Conservation (phyloP, 176 grass and related monocot species). For the Echinochloa phyllopogon region DNA sequence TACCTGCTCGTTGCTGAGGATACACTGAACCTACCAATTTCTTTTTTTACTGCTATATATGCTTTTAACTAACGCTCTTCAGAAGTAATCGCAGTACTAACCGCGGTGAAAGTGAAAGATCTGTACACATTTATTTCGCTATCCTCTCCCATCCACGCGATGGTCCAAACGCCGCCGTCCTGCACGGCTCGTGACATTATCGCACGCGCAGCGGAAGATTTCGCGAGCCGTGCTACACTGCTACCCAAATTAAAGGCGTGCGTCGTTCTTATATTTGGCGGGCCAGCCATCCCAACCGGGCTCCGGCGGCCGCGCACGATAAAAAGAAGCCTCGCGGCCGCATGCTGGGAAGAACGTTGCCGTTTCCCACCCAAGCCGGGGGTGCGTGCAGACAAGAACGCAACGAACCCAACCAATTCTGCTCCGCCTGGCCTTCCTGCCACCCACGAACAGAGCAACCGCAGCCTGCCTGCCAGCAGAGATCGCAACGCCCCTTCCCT, state of each 20-base stretch:
- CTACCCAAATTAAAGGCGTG: conserved; percentile 7
- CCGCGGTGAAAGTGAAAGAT: neutral
- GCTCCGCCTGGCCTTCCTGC: neutral
- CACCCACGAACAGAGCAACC: conserved; percentile 26
- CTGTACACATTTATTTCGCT: neutral
- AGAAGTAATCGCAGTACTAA: neutral
- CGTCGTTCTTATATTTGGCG: neutral
- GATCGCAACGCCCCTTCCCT: neutral
- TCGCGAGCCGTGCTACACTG: neutral
- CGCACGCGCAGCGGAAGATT: conserved; percentile 28
- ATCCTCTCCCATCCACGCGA: neutral
- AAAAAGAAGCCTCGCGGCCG: neutral
- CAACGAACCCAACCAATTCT: conserved; percentile 23
- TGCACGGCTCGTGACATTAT: conserved; percentile 1
- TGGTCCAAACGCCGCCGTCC: neutral
- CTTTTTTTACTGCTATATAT: neutral
- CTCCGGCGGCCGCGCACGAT: neutral
- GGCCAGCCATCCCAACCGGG: conserved; percentile 3
- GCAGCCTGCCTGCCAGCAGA: neutral
- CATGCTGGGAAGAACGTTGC: conserved; percentile 19
- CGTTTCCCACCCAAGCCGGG: conserved; percentile 32
- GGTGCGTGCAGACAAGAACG: neutral
- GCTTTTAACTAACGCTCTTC: neutral
- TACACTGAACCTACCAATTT: neutral
- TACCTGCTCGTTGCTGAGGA: neutral